Evolutionary conservation across 2,329 filamentous ascomycete species (phyloP).

Genomic region (Mollisia scopiformis): DNA sequence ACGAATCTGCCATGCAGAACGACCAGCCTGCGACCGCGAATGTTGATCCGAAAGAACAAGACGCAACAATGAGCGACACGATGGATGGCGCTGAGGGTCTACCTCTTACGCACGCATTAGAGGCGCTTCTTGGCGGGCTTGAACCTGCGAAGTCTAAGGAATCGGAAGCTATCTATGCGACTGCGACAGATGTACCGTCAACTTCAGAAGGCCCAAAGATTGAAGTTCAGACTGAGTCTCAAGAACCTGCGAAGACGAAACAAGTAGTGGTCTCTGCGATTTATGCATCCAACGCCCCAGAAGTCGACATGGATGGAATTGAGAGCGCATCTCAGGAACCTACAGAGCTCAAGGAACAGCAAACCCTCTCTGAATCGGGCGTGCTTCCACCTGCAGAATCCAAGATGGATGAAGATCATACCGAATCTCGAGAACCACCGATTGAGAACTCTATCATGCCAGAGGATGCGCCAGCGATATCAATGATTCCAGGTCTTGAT

Average conservation of each 20-base stretch:
- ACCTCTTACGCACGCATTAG: constrained; percentile 32
- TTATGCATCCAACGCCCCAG: too few relatives aligned
- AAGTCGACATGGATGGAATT: too few relatives aligned
- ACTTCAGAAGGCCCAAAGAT: too few relatives aligned
- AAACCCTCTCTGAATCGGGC: neutral
- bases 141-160: constrained; percentile 4
- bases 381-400: neutral
- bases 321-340: too few relatives aligned
- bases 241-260: too few relatives aligned
- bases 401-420: neutral
- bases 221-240: too few relatives aligned
- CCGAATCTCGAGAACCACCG: too few relatives aligned
- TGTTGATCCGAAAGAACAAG: constrained; percentile 1
- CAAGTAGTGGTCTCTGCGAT: too few relatives aligned
- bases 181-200: too few relatives aligned
- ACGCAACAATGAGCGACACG: constrained; percentile 8
- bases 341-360: neutral
- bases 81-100: constrained; percentile 10
- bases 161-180: neutral
- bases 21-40: neutral
- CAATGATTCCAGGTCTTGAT: neutral
- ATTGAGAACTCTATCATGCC: neutral
- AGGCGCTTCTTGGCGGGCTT: constrained; percentile 33
- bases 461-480: neutral
- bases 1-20: neutral